These are phyloP conservation scores for Rhododendron ferrugineum DNA, from an alignment of 148 eudicot genomes.

Conservation along the genomic window DNA sequence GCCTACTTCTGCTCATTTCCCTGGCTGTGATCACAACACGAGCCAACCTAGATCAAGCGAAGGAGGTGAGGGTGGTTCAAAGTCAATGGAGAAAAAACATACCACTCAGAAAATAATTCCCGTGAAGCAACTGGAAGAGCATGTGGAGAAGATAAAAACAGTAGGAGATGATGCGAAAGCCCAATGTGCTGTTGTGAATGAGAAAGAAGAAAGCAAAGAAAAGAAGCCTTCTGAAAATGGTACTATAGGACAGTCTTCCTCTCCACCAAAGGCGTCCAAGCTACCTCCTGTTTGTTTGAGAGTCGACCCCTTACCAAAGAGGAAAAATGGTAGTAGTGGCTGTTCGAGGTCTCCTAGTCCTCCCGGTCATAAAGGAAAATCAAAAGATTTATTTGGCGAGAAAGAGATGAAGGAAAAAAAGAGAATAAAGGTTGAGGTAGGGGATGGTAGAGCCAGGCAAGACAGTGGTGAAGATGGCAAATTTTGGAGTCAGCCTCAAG, in stretches of 20 bases:
- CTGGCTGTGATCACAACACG: conserved; percentile 10
- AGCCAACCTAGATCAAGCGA: conserved; percentile 5
- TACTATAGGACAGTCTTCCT: conserved; percentile 18
- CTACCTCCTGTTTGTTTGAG: conserved; percentile 70
- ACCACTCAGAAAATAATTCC: conserved; percentile 30
- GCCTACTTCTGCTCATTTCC: neutral
- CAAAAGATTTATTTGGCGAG: neutral
- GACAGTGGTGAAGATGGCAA: conserved; percentile 6
- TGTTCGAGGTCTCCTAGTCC: conserved; percentile 16
- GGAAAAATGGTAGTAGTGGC: conserved; percentile 34
- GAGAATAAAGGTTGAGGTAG: conserved; percentile 15
- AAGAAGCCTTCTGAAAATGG: conserved; percentile 19
- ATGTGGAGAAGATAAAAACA: conserved; percentile 12
- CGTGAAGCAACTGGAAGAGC: conserved; percentile 42
- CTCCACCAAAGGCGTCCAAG: conserved; percentile 42
- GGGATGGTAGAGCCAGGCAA: conserved; percentile 8
- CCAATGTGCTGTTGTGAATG: conserved; percentile 1
- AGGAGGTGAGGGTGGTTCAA: conserved; percentile 8
- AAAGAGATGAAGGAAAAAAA: conserved; percentile 6
- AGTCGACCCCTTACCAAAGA: conserved; percentile 64
- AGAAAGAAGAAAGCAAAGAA: conserved; percentile 4
- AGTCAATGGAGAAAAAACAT: conserved; percentile 11
- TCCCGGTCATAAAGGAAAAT: neutral
- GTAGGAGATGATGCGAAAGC: conserved; percentile 17
- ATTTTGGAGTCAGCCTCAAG: neutral